Evolutionary conservation across 2,329 filamentous ascomycete species (phyloP).

Genomic region (Pleomassaria siparia): DNA sequence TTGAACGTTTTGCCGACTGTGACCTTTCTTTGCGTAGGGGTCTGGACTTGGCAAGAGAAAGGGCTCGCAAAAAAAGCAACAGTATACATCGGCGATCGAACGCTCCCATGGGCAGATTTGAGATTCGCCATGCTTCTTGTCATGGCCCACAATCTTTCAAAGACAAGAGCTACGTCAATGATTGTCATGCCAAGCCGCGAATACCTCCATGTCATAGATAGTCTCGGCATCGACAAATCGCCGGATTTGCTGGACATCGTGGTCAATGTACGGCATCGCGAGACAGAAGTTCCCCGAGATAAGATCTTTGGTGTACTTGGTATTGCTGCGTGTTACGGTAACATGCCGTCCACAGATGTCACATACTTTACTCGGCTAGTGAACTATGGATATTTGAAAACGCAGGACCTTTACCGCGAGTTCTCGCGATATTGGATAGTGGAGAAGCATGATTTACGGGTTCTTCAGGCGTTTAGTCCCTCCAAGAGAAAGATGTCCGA

Average conservation of each 20-base stretch:
- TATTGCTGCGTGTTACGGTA: neutral
- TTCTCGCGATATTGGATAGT: neutral
- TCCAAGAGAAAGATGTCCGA: neutral
- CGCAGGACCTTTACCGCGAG: neutral
- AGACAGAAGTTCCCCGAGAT: neutral
- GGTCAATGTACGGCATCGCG: neutral
- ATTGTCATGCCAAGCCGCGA: neutral
- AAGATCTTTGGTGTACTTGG: neutral
- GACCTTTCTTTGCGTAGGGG: no score
- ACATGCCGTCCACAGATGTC: neutral
- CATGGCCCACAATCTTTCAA: neutral
- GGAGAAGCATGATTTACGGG: neutral
- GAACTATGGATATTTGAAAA: neutral
- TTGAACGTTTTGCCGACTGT: no score
- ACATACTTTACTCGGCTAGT: neutral
- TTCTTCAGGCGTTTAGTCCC: neutral
- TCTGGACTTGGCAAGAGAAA: neutral
- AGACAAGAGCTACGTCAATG: neutral
- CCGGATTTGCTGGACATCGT: neutral
- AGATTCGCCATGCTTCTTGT: neutral
- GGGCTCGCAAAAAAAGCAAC: neutral
- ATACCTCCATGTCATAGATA: neutral
- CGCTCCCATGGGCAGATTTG: neutral
- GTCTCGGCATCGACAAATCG: neutral
- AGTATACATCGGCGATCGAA: neutral